Evolutionary conservation across 2,329 filamentous ascomycete species (phyloP).

Genomic region (Colletotrichum lentis): DNA sequence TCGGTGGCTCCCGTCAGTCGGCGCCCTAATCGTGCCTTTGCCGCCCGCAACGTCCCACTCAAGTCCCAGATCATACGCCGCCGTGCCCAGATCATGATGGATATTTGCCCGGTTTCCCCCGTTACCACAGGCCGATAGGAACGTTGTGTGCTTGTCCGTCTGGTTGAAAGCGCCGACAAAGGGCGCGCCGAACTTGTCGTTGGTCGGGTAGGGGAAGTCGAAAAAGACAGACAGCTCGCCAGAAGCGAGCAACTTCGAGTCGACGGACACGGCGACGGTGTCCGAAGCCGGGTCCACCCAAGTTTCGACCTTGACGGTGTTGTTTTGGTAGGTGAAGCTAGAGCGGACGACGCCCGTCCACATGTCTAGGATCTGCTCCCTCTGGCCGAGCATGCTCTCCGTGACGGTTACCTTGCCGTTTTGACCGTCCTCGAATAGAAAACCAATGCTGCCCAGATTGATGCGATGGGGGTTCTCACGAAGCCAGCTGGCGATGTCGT

Average conservation of each 20-base stretch:
- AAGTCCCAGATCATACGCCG: constrained; percentile 53
- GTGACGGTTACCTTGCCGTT: constrained; percentile 40
- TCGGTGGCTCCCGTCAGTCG: constrained; percentile 51
- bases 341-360: constrained; percentile 57
- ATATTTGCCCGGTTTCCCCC: constrained; percentile 48
- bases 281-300: constrained; percentile 56
- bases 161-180: constrained; percentile 62
- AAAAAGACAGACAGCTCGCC: constrained; percentile 57
- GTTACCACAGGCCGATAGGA: constrained; percentile 41
- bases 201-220: constrained; percentile 60
- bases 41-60: constrained; percentile 46
- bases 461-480: constrained; percentile 61
- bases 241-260: constrained; percentile 51
- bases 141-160: constrained; percentile 55
- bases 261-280: constrained; percentile 54
- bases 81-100: constrained; percentile 53
- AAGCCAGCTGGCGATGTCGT: constrained; percentile 54
- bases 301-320: constrained; percentile 53
- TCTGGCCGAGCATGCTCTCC: constrained; percentile 51
- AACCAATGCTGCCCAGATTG: constrained; percentile 58
- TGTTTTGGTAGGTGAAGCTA: constrained; percentile 53
- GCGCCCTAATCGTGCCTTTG: constrained; percentile 46
- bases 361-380: constrained; percentile 56
- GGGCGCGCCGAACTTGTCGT: constrained; percentile 63
- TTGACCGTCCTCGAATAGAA: constrained; percentile 51